These are phyloP conservation scores for Peronospora farinosa DNA, from an alignment of 352 stramenopile genomes.

Conservation along the genomic window DNA sequence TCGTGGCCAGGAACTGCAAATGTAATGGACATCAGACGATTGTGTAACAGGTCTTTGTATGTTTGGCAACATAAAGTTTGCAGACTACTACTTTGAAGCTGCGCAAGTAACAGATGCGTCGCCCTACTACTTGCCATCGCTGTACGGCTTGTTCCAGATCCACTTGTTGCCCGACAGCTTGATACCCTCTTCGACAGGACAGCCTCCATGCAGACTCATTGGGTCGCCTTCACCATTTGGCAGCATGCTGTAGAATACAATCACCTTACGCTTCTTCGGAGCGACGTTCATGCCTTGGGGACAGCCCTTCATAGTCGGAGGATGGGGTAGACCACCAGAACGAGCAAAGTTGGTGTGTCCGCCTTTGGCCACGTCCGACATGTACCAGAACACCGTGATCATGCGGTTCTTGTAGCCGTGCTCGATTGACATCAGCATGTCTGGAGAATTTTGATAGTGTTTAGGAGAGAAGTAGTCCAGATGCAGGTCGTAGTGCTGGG, in stretches of 20 bases:
- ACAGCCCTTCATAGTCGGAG: constrained; percentile 51
- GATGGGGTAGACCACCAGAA: constrained; percentile 39
- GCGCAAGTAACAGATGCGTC: background rate
- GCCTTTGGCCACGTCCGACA: constrained; percentile 69
- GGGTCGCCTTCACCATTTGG: constrained; percentile 54
- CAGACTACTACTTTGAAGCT: background rate
- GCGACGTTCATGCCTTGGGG: constrained; percentile 54
- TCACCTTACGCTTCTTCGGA: constrained; percentile 68
- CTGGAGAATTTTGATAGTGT: constrained; percentile 34
- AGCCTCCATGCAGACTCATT: constrained; percentile 68
- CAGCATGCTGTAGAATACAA: constrained; percentile 81
- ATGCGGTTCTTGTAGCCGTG: constrained; percentile 78
- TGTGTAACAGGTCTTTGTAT: background rate
- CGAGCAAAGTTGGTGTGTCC: constrained; percentile 72
- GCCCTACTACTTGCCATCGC: constrained; percentile 6
- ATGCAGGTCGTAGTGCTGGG: constrained; percentile 76
- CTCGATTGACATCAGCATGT: constrained; percentile 46
- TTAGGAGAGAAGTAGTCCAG: constrained; percentile 55
- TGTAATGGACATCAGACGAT: constrained; percentile 29
- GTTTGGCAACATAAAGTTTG: background rate
- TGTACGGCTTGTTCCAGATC: constrained; percentile 67
- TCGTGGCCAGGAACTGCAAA: constrained; percentile 82
- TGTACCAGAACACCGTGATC: constrained; percentile 86
- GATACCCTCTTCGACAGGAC: constrained; percentile 60
- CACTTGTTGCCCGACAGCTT: constrained; percentile 47